Percentiles rank a stretch among this genome's conserved stretches.
phyloP scores from a whole-genome alignment of 2,329 filamentous ascomycete genomes.

The Epicoccum nigrum region DNA sequence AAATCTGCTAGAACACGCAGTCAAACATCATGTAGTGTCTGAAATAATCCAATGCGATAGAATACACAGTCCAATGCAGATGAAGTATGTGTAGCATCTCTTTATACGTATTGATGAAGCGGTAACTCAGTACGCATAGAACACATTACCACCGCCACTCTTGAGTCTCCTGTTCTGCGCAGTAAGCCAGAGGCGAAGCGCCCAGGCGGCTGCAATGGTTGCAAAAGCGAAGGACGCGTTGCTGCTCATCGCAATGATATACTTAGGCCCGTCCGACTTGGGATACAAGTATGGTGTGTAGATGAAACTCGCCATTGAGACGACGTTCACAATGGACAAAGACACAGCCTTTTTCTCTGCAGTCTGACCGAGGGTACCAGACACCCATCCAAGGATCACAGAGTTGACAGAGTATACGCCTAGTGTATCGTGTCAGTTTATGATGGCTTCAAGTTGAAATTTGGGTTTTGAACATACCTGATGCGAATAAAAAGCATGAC shows the following conservation, averaged over 20 bases:
- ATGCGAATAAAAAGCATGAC: slow-evolving; percentile 37
- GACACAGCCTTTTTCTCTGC: slow-evolving; percentile 53
- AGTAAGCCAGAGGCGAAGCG: slow-evolving; percentile 19
- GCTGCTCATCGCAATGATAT: slow-evolving; percentile 29
- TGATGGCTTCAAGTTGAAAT: not conserved
- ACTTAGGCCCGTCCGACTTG: slow-evolving; percentile 29
- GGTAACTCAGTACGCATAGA: slow-evolving; percentile 17
- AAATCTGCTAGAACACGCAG: too few species aligned
- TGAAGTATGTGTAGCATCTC: not conserved
- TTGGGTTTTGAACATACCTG: slow-evolving; percentile 8
- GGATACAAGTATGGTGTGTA: slow-evolving; percentile 51
- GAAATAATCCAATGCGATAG: not conserved
- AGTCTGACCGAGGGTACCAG: slow-evolving; percentile 50
- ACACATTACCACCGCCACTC: slow-evolving; percentile 17
- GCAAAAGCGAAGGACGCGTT: slow-evolving; percentile 28
- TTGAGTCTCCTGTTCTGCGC: slow-evolving; percentile 18
- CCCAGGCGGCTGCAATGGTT: slow-evolving; percentile 23
- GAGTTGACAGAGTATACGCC: slow-evolving; percentile 34
- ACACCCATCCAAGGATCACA: slow-evolving; percentile 51
- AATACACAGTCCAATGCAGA: not conserved
- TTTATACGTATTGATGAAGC: not conserved
- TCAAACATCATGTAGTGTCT: too few species aligned
- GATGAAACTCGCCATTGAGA: slow-evolving; percentile 50
- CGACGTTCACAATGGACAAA: slow-evolving; percentile 52
- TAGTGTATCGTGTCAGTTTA: not conserved